These are phyloP conservation scores for Botrytis tulipae DNA, from an alignment of 2,329 filamentous ascomycete genomes.

Conservation along the genomic window DNA sequence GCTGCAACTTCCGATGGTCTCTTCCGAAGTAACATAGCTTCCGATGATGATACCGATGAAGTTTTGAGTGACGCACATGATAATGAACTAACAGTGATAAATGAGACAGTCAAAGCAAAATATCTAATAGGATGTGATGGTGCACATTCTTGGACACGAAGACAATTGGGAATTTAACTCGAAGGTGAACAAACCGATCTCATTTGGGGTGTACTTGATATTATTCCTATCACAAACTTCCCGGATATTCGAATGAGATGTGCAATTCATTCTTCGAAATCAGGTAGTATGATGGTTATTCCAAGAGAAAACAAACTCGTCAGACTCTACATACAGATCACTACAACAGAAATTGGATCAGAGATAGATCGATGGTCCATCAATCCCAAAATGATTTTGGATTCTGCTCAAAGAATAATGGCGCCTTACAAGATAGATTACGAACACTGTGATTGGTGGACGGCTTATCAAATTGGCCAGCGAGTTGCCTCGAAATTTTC, in stretches of 20 bases:
- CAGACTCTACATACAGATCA: constrained; percentile 50
- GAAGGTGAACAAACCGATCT: constrained; percentile 57
- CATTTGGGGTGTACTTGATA: constrained; percentile 57
- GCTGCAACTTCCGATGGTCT: constrained; percentile 48
- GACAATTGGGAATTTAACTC: constrained; percentile 53
- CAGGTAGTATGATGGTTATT: constrained; percentile 60
- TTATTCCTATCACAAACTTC: constrained; percentile 43
- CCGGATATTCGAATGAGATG: constrained; percentile 61
- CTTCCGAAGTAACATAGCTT: constrained; percentile 57
- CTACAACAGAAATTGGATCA: constrained; percentile 23
- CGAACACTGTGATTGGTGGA: constrained; percentile 62
- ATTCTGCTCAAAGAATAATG: constrained; percentile 62
- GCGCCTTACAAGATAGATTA: constrained; percentile 65
- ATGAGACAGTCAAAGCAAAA: constrained; percentile 55
- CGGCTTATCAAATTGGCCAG: constrained; percentile 57
- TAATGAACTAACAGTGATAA: constrained; percentile 46
- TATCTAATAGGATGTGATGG: constrained; percentile 64
- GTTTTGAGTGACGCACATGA: constrained; percentile 39
- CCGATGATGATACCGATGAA: constrained; percentile 55
- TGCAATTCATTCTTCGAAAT: constrained; percentile 51
- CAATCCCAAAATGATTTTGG: constrained; percentile 61
- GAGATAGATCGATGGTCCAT: constrained; percentile 58
- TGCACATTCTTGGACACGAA: constrained; percentile 52
- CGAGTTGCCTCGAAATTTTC: constrained; percentile 53
- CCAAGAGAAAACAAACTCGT: constrained; percentile 56